Evolutionary conservation across 257 asterid species (phyloP), one percentile per base, ranked within the genome.

Genomic region (Handroanthus guayacan): DNA sequence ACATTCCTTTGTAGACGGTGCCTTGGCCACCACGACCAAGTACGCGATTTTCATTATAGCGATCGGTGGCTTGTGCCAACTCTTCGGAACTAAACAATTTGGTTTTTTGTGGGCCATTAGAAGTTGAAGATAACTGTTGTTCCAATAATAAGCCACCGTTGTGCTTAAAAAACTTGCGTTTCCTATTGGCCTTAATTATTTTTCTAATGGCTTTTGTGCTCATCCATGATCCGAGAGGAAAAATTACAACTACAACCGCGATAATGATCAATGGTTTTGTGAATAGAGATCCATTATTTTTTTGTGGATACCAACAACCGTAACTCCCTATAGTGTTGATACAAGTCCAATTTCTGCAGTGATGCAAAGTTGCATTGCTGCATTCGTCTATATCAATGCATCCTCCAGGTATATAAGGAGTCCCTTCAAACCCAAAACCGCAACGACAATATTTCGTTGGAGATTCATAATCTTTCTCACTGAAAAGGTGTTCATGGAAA

Each of bases 61-160:
- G 17, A 44, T 82, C 79, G 0, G 84, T 82, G n/a, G 86, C 86
- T 20, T 61, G 45, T 44, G 75, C 45, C 69, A 79, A 31, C 81
- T 82, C 86, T 8, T 34, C 12, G 9, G 79, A 70, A 39, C 31
- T 20, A 25, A 75, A 79, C 77, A 79, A 9, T 43, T 14, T 79
- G 57, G 77, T 60, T 34, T 67, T 79, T 31, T 76, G 66, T 2
- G 43, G 50, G 3, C 82, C 82, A 38, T 65, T 79, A 12, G 76
- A 61, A 1, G 79, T 50, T 16, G 82, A 54, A 74, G 80, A 17
- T 52, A 82, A 45, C 1, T 75, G 82, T 4, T 82, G 82, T 37
- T 84, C 84, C 71, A 84, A 43, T 62, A 81, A 78, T 6, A 84
- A 3, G 6, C 88, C 88, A 18, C 86, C 88, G 16, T 82, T 84